Conservation (phyloP, 768 basidiomycete species). For the Russula sp. region DNA sequence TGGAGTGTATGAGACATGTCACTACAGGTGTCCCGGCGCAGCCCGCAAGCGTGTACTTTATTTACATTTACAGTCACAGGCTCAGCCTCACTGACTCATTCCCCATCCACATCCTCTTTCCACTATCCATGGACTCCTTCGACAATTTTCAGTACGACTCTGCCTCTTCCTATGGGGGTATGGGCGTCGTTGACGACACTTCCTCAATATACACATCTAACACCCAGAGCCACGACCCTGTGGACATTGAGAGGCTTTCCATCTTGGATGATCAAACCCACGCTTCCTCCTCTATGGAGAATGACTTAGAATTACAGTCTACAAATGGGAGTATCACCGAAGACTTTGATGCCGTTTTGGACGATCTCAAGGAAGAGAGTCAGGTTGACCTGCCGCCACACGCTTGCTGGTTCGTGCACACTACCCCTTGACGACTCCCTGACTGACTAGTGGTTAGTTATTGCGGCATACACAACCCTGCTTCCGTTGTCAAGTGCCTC, state of each 20-base stretch:
- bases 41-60: neutral
- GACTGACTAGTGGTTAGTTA: constrained; percentile 50
- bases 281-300: constrained; percentile 13
- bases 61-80: neutral
- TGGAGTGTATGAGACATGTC: constrained; percentile 13
- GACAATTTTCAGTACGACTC: constrained; percentile 85
- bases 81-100: constrained; percentile 5
- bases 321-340: constrained; percentile 54
- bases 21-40: neutral
- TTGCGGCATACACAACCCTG: constrained; percentile 96
- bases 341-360: constrained; percentile 85
- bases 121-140: constrained; percentile 62
- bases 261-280: constrained; percentile 55
- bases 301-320: constrained; percentile 32
- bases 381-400: constrained; percentile 80
- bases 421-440: constrained; percentile 7
- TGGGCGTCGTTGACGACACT: constrained; percentile 69
- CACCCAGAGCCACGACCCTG: constrained; percentile 44
- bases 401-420: constrained; percentile 75
- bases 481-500: constrained; percentile 93
- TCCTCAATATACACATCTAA: constrained; percentile 76
- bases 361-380: constrained; percentile 80
- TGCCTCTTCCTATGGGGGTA: constrained; percentile 70
- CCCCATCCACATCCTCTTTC: constrained; percentile 1
- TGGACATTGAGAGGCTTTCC: constrained; percentile 65